Conservation (phyloP, 352 stramenopile genomes). For the Globisporangium uncinulatum region DNA sequence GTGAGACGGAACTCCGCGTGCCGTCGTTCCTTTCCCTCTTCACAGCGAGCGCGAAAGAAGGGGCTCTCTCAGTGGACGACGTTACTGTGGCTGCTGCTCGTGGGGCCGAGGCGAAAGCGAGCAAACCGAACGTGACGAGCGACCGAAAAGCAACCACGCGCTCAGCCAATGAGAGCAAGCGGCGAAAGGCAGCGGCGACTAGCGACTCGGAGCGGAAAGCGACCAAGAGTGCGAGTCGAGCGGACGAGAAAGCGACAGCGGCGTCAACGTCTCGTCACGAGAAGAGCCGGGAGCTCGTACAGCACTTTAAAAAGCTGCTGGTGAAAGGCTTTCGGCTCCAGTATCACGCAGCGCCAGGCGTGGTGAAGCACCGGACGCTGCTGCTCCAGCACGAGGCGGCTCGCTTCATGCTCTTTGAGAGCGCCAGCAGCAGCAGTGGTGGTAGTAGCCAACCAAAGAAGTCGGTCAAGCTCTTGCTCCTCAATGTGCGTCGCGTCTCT, state of each 20-base stretch:
- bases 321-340: slow-evolving; percentile 59
- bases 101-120: no score
- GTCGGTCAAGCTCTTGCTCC: slow-evolving; percentile 41
- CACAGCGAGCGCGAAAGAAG: neutral
- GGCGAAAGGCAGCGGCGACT: neutral
- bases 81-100: no score
- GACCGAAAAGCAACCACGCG: no score
- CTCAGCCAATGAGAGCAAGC: no score
- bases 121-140: no score
- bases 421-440: slow-evolving; percentile 9
- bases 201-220: neutral
- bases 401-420: slow-evolving; percentile 54
- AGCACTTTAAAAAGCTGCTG: slow-evolving; percentile 72
- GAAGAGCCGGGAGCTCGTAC: slow-evolving; percentile 53
- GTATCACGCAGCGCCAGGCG: slow-evolving; percentile 41
- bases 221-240: neutral
- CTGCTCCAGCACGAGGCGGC: slow-evolving; percentile 30
- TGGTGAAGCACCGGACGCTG: slow-evolving; percentile 42
- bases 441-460: slow-evolving; percentile 40
- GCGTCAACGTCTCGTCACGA: slow-evolving; percentile 17
- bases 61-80: neutral
- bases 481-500: slow-evolving; percentile 50
- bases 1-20: slow-evolving; percentile 8
- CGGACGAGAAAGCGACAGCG: neutral
- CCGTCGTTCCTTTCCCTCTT: slow-evolving; percentile 24